Conservation (phyloP, 768 basidiomycete species). For the Symmetrospora coprosmae region DNA sequence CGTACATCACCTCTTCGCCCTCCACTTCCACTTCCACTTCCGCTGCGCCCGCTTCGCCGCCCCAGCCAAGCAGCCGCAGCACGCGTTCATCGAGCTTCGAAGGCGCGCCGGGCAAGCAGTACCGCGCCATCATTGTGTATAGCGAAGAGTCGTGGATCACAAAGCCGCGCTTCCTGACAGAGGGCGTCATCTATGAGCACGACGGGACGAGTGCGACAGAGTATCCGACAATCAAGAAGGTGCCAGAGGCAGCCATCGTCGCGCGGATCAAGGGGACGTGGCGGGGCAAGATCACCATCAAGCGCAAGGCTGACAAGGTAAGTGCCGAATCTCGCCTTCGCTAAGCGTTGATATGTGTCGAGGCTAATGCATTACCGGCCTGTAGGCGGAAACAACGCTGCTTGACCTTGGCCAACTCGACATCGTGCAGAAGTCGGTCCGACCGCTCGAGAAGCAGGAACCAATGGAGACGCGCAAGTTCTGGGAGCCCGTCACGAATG, state of each 20-base stretch:
- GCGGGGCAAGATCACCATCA: constrained; percentile 69
- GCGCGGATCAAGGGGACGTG: constrained; percentile 80
- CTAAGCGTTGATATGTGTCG: too few species aligned
- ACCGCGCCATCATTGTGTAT: constrained; percentile 77
- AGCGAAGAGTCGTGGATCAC: constrained; percentile 55
- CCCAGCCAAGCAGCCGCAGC: too few species aligned
- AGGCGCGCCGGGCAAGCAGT: constrained; percentile 46
- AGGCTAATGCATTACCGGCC: not conserved
- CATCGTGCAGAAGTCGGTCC: constrained; percentile 66
- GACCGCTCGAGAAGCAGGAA: constrained; percentile 65
- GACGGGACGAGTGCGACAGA: constrained; percentile 45
- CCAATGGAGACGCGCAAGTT: constrained; percentile 68
- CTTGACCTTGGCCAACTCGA: constrained; percentile 61
- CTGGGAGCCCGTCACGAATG: constrained; percentile 48
- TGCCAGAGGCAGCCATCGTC: constrained; percentile 60
- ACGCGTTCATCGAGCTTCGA: too few species aligned
- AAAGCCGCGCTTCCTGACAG: constrained; percentile 24
- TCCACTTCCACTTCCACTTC: too few species aligned
- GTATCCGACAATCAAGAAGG: constrained; percentile 57
- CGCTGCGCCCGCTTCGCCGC: constrained; percentile 15
- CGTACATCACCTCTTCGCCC: constrained; percentile 28
- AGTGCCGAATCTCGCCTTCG: too few species aligned
- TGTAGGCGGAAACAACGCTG: constrained; percentile 36
- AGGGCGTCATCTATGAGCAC: constrained; percentile 73
- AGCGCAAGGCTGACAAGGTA: constrained; percentile 42